Conservation (phyloP, 2,329 filamentous ascomycete species). For the Aspergillus fischeri region DNA sequence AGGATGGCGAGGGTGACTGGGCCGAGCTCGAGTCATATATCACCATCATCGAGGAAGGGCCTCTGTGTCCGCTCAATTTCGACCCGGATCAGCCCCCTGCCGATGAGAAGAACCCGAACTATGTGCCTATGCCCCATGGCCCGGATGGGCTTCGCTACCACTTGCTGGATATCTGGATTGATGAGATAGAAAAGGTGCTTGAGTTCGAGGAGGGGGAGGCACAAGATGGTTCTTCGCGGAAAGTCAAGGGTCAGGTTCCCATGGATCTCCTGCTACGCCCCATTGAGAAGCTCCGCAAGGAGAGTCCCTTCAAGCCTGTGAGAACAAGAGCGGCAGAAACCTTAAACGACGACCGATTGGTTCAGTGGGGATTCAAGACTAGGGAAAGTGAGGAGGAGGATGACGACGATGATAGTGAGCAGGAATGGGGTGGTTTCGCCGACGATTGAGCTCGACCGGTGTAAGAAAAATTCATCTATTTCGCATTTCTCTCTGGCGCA, state of each 20-base stretch:
- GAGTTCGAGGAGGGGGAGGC: conserved; percentile 41
- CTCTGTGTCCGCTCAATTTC: conserved; percentile 38
- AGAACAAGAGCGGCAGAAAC: conserved; percentile 66
- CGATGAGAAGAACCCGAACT: conserved; percentile 23
- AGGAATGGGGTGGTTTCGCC: conserved; percentile 66
- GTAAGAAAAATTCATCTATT: background rate
- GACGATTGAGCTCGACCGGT: conserved; percentile 36
- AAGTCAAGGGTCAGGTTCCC: conserved; percentile 35
- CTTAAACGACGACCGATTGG: conserved; percentile 69
- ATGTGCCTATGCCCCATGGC: conserved; percentile 50
- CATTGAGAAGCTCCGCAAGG: conserved; percentile 41
- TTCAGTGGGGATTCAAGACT: conserved; percentile 51
- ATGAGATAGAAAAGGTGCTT: conserved; percentile 74
- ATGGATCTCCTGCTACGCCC: conserved; percentile 42
- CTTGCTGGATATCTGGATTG: conserved; percentile 83
- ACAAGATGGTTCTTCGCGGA: conserved; percentile 25
- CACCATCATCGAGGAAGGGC: conserved; percentile 37
- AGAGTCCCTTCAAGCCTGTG: conserved; percentile 66
- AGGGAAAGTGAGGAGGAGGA: conserved; percentile 37
- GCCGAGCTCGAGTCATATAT: conserved; percentile 35
- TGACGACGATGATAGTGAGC: conserved; percentile 45
- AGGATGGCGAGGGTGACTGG: conserved; percentile 23
- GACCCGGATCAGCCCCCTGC: conserved; percentile 26
- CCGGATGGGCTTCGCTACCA: conserved; percentile 85
- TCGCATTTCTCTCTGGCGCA: conserved; percentile 14